These are phyloP conservation scores for Roridomyces roridus DNA, from an alignment of 768 basidiomycete genomes.

Conservation along the genomic window DNA sequence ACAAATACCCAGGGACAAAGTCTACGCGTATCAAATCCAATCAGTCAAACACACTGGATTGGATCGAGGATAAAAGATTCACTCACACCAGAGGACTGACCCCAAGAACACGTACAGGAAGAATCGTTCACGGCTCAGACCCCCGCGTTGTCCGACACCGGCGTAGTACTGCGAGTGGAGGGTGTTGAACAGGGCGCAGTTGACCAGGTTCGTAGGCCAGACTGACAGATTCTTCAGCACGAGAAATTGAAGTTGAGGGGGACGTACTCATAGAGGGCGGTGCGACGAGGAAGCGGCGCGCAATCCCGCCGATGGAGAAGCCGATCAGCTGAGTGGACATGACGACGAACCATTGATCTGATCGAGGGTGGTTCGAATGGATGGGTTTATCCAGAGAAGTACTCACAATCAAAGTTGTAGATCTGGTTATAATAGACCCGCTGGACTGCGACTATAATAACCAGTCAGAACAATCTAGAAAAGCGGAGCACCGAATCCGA, in stretches of 20 bases:
- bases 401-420: conserved; percentile 63
- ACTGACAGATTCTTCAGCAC: conserved; percentile 44
- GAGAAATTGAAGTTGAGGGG: not conserved
- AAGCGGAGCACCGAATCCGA: not conserved
- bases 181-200: conserved; percentile 80
- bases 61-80: conserved; percentile 28
- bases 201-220: conserved; percentile 80
- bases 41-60: not conserved
- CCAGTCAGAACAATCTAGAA: not conserved
- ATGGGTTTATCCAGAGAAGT: not conserved
- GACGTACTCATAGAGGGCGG: conserved; percentile 72
- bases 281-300: conserved; percentile 78
- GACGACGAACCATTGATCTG: conserved; percentile 82
- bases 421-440: conserved; percentile 72
- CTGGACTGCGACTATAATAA: conserved; percentile 73
- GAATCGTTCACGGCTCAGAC: conserved; percentile 78
- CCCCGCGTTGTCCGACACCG: conserved; percentile 67
- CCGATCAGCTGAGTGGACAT: conserved; percentile 81
- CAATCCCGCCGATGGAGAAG: conserved; percentile 78
- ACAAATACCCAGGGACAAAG: conserved; percentile 68
- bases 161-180: conserved; percentile 76
- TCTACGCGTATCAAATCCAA: not conserved
- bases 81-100: conserved; percentile 59
- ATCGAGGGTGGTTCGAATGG: not conserved
- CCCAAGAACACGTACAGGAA: conserved; percentile 69